Evolutionary conservation across 805 yeast genomes (phyloP).

Genomic region (Myxozyma monticola): DNA sequence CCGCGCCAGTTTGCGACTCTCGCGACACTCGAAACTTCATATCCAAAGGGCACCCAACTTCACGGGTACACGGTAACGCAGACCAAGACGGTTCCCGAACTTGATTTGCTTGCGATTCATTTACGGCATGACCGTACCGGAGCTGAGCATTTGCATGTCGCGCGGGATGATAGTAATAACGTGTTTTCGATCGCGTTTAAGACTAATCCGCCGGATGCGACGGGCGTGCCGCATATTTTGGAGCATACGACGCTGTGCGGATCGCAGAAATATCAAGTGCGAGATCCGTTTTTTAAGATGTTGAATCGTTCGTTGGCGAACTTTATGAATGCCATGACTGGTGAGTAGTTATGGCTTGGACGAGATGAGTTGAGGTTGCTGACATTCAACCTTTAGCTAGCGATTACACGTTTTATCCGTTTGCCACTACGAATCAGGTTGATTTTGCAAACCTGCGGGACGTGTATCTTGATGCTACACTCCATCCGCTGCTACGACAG

Average conservation of each 20-base stretch:
- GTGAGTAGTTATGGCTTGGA: constrained; percentile 1
- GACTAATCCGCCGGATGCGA: constrained; percentile 91
- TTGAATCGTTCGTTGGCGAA: constrained; percentile 88
- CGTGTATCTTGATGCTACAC: constrained; percentile 84
- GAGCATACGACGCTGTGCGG: constrained; percentile 98
- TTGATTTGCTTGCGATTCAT: constrained; percentile 75
- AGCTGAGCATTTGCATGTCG: constrained; percentile 81
- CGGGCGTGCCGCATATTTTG: constrained; percentile 94
- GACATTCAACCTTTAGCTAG: constrained; percentile 57
- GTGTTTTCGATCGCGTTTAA: constrained; percentile 88
- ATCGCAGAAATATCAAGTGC: constrained; percentile 82
- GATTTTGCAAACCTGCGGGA: constrained; percentile 83
- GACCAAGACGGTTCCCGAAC: constrained; percentile 73
- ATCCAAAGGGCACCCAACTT: constrained; percentile 32
- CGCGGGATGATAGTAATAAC: constrained; percentile 76
- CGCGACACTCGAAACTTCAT: constrained; percentile 10
- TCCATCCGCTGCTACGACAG: constrained; percentile 72
- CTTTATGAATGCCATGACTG: constrained; percentile 98
- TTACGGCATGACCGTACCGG: constrained; percentile 69
- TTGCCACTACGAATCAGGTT: constrained; percentile 83
- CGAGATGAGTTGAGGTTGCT: not conserved
- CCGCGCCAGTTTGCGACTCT: constrained; percentile 17
- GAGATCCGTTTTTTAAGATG: constrained; percentile 99
- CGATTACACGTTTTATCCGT: constrained; percentile 94
- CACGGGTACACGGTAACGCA: constrained; percentile 70